phyloP scores from a whole-genome alignment of 2,329 filamentous ascomycete genomes.

The Alternaria sp. region DNA sequence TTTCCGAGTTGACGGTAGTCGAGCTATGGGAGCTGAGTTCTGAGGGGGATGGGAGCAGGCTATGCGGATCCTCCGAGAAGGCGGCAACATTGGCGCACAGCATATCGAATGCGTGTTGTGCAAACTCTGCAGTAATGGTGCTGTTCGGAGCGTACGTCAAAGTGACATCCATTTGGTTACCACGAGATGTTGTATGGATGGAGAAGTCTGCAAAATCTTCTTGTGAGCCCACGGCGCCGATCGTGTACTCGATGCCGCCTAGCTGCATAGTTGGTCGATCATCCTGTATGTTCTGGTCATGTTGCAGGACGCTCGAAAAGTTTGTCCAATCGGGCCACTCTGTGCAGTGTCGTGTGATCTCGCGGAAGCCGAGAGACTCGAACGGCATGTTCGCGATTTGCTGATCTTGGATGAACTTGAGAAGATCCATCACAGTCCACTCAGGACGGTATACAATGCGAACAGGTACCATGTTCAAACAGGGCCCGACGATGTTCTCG shows the following conservation, averaged over 20 bases:
- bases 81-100: slow-evolving; percentile 39
- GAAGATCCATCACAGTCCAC: slow-evolving; percentile 51
- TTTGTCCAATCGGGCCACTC: slow-evolving; percentile 51
- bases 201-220: slow-evolving; percentile 49
- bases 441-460: slow-evolving; percentile 47
- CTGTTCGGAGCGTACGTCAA: slow-evolving; percentile 46
- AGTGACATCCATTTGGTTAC: slow-evolving; percentile 38
- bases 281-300: slow-evolving; percentile 43
- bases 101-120: slow-evolving; percentile 57
- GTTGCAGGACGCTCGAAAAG: slow-evolving; percentile 47
- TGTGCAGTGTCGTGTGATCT: slow-evolving; percentile 47
- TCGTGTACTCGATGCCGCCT: slow-evolving; percentile 38
- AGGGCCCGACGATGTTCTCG: slow-evolving; percentile 54
- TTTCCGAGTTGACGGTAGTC: slow-evolving; percentile 34
- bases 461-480: slow-evolving; percentile 56
- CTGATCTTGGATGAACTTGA: slow-evolving; percentile 54
- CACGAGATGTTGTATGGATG: slow-evolving; percentile 37
- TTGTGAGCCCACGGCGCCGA: slow-evolving; percentile 42
- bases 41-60: slow-evolving; percentile 37
- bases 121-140: slow-evolving; percentile 63
- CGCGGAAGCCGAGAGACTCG: slow-evolving; percentile 46
- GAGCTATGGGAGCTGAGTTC: slow-evolving; percentile 38
- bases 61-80: slow-evolving; percentile 41
- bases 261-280: slow-evolving; percentile 61
- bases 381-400: slow-evolving; percentile 53